Conservation (phyloP, 2,329 filamentous ascomycete species). For the Chrysoporthe cubensis region DNA sequence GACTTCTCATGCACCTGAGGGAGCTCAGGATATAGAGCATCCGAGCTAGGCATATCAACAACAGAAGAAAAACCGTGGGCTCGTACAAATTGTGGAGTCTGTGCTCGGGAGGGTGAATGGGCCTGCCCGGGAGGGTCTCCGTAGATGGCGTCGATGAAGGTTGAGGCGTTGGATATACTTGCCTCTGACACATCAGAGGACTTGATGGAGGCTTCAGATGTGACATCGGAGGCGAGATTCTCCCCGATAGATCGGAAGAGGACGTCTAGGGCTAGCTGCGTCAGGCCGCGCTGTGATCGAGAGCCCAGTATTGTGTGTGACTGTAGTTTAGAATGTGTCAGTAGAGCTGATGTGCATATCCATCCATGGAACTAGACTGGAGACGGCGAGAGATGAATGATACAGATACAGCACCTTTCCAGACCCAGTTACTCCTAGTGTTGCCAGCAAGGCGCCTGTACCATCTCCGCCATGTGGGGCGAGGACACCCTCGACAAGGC, state of each 20-base stretch:
- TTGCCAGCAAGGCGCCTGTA: slow-evolving; percentile 87
- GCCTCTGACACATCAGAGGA: slow-evolving; percentile 82
- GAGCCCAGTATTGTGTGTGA: slow-evolving; percentile 96
- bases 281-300: slow-evolving; percentile 82
- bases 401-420: slow-evolving; percentile 71
- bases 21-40: slow-evolving; percentile 1
- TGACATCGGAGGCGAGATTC: slow-evolving; percentile 64
- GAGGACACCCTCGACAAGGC: slow-evolving; percentile 80
- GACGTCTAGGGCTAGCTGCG: slow-evolving; percentile 87
- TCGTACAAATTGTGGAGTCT: slow-evolving; percentile 71
- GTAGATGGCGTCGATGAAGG: slow-evolving; percentile 80
- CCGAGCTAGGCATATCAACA: slow-evolving; percentile 3
- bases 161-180: slow-evolving; percentile 70
- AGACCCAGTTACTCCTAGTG: slow-evolving; percentile 90
- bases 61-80: slow-evolving; percentile 40
- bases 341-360: background rate
- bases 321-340: slow-evolving; percentile 48
- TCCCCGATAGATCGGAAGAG: slow-evolving; percentile 81
- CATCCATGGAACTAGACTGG: background rate
- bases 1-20: slow-evolving; percentile 1
- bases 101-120: slow-evolving; percentile 65
- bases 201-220: slow-evolving; percentile 73
- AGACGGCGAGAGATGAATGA: background rate
- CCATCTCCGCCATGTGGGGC: slow-evolving; percentile 74
- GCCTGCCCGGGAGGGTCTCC: slow-evolving; percentile 63